A percentile compares a stretch with the other conserved stretches of the same genome.
Evolutionary conservation across 2,329 filamentous ascomycete species (phyloP).

Genomic region (Dendrostoma leiphaemia): DNA sequence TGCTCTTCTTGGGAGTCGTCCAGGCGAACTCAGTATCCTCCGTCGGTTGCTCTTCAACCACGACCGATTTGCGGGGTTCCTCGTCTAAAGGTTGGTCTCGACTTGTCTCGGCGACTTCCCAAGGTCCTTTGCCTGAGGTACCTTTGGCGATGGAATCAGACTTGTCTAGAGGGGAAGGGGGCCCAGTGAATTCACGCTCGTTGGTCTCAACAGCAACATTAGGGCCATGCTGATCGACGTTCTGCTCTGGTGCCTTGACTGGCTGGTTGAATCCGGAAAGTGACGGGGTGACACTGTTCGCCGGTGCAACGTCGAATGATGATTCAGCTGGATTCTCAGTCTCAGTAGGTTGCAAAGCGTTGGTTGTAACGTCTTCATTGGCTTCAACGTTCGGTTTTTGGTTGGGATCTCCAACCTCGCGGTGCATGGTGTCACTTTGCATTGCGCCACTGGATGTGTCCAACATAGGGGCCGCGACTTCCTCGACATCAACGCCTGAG

Average conservation of each 20-base stretch:
- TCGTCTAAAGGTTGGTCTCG: not conserved
- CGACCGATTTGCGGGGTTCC: not conserved
- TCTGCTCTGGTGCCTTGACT: not conserved
- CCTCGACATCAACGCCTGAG: not conserved
- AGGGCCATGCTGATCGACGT: not conserved
- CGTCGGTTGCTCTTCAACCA: not conserved
- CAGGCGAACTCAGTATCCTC: conserved; percentile 25
- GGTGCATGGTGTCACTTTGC: not conserved
- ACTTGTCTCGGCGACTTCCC: not conserved
- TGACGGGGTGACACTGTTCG: not conserved
- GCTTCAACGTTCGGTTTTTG: not conserved
- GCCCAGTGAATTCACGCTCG: not conserved
- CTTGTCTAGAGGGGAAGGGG: not conserved
- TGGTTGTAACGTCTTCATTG: not conserved
- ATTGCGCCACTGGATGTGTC: not conserved
- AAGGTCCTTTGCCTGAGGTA: not conserved
- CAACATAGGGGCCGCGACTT: not conserved
- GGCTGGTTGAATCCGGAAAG: not conserved
- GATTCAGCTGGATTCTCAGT: not conserved
- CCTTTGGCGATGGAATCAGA: not conserved
- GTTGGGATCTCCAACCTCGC: not conserved
- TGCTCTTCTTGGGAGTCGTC: conserved; percentile 27
- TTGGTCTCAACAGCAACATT: not conserved
- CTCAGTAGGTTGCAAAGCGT: not conserved
- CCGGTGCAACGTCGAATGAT: not conserved